Percentiles rank a stretch among this genome's conserved stretches.
phyloP scores from a whole-genome alignment of 495 filamentous ascomycete species.

The Hypoxylon trugodes region DNA sequence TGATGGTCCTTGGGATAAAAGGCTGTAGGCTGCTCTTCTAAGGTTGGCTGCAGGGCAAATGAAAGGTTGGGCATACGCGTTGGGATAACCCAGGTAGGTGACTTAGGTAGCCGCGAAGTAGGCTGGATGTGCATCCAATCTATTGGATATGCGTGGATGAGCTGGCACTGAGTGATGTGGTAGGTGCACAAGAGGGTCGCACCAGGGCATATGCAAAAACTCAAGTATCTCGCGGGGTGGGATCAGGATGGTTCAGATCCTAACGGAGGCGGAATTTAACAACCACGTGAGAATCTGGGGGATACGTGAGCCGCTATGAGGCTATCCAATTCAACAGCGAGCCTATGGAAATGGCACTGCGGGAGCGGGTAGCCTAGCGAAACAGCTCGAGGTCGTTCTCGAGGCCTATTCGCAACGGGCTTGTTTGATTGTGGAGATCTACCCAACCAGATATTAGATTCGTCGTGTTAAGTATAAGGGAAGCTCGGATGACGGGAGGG shows the following conservation, averaged over 20 bases:
- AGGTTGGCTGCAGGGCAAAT: conserved; percentile 45
- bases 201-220: conserved; percentile 67
- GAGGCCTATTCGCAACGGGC: conserved; percentile 42
- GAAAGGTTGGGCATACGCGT: conserved; percentile 56
- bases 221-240: conserved; percentile 62
- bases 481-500: conserved; percentile 51
- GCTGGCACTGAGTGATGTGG: conserved; percentile 63
- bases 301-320: conserved; percentile 43
- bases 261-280: conserved; percentile 44
- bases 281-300: conserved; percentile 57
- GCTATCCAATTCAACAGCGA: conserved; percentile 38
- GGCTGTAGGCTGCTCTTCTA: too few relatives aligned
- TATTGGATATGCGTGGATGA: conserved; percentile 66
- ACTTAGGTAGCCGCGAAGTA: conserved; percentile 60
- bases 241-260: conserved; percentile 55
- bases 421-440: conserved; percentile 48
- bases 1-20: conserved; percentile 44
- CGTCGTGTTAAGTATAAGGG: conserved; percentile 48
- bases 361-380: conserved; percentile 47
- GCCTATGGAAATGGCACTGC: conserved; percentile 36
- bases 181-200: conserved; percentile 61
- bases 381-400: conserved; percentile 48
- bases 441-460: conserved; percentile 61
- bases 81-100: conserved; percentile 51
- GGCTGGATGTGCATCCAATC: conserved; percentile 62